A percentile compares a stretch with the other conserved stretches of the same genome.
These are phyloP conservation scores for Salix udensis DNA, from an alignment of 345 rosid species.

Conservation along the genomic window DNA sequence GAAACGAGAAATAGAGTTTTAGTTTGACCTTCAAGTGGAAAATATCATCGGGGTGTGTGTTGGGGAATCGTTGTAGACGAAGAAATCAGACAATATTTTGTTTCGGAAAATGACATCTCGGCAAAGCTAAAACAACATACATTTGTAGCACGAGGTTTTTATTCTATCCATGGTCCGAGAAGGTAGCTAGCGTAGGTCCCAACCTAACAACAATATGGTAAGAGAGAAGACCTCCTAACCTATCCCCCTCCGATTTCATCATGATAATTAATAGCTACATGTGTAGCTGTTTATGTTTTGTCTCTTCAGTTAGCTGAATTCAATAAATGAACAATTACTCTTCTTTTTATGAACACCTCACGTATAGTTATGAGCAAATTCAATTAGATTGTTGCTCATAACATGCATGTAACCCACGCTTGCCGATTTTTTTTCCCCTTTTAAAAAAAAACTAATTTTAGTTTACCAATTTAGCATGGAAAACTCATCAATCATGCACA, in stretches of 20 bases:
- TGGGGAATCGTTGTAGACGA: not conserved
- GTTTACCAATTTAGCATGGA: no score
- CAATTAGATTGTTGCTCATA: no score
- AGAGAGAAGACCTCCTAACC: not conserved
- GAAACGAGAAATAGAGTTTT: no score
- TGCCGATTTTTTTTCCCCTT: accelerated
- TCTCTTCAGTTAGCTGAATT: not conserved
- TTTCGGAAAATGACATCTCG: not conserved
- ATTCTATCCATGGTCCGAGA: not conserved
- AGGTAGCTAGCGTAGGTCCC: not conserved
- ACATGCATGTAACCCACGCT: no score
- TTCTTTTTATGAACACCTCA: not conserved
- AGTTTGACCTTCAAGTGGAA: not conserved
- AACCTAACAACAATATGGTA: not conserved
- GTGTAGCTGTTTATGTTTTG: not conserved
- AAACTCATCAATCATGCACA: no score
- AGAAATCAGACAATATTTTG: not conserved
- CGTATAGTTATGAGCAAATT: not conserved
- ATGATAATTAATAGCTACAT: not conserved
- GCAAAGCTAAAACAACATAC: not conserved
- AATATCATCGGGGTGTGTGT: not conserved
- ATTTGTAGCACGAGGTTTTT: not conserved
- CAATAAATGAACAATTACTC: not conserved
- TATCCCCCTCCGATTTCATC: not conserved
- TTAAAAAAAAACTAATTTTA: no score